phyloP scores from a whole-genome alignment of 495 filamentous ascomycete species.

The Lophiostoma macrostomum region DNA sequence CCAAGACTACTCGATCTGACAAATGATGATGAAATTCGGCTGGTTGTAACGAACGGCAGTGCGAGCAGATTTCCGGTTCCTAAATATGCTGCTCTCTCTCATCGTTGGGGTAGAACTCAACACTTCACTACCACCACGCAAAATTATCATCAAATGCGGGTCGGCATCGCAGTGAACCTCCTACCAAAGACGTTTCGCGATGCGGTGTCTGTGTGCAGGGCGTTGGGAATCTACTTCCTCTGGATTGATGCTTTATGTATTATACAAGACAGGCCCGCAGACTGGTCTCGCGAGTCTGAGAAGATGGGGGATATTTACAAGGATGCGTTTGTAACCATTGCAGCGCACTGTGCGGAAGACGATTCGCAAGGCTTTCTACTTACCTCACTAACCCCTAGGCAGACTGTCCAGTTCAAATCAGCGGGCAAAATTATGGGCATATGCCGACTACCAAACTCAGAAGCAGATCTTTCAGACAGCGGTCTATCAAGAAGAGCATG shows the following conservation, averaged over 20 bases:
- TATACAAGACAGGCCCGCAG: conserved; percentile 19
- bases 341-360: conserved; percentile 3
- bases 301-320: conserved; percentile 23
- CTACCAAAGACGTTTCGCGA: conserved; percentile 26
- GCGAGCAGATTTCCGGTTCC: no score
- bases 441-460: conserved; percentile 1
- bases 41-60: no score
- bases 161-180: not conserved
- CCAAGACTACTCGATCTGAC: no score
- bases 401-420: not conserved
- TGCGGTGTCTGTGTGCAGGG: conserved; percentile 7
- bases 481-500: conserved; percentile 4
- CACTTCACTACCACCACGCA: not conserved
- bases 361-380: conserved; percentile 7
- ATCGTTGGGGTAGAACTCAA: conserved; percentile 18
- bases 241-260: conserved; percentile 34
- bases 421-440: not conserved
- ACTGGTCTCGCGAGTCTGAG: conserved; percentile 11
- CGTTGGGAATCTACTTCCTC: conserved; percentile 12
- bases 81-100: conserved; percentile 20
- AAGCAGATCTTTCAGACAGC: conserved; percentile 3
- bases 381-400: not conserved
- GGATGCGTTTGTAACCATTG: conserved; percentile 8
- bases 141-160: not conserved
- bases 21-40: no score